Conservation (phyloP, 2,329 filamentous ascomycete species). For the Aphanocladium album region DNA sequence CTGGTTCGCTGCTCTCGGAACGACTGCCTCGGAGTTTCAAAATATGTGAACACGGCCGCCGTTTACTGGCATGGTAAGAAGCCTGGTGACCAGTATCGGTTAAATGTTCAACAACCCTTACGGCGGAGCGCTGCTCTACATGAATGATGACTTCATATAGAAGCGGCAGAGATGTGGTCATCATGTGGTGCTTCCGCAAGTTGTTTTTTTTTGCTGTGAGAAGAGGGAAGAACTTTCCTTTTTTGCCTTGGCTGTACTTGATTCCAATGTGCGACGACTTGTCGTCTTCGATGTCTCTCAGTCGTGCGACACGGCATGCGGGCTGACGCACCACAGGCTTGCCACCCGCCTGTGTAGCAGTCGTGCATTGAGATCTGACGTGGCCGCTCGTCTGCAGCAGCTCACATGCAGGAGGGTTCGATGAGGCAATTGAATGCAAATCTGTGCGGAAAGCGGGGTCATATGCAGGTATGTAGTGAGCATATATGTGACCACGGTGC, state of each 20-base stretch:
- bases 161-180: background rate
- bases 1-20: background rate
- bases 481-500: background rate
- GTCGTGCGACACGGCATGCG: background rate
- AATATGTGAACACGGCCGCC: background rate
- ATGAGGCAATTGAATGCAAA: background rate
- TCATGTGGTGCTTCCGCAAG: background rate
- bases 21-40: background rate
- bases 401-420: background rate
- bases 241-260: background rate
- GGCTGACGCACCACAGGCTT: conserved; percentile 3
- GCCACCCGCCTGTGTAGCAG: conserved; percentile 4
- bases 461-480: background rate
- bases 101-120: background rate
- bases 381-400: background rate
- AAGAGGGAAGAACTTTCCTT: background rate
- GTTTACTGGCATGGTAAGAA: background rate
- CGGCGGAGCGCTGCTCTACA: background rate
- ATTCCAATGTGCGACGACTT: background rate
- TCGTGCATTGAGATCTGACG: conserved; percentile 7
- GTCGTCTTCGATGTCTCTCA: background rate
- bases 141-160: background rate
- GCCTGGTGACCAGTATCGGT: background rate
- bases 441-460: background rate
- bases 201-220: background rate